A percentile compares a stretch with the other conserved stretches of the same genome.
These are phyloP conservation scores for Ustilago hordei DNA, from an alignment of 1,284 basidiomycete genomes.

Conservation along the genomic window DNA sequence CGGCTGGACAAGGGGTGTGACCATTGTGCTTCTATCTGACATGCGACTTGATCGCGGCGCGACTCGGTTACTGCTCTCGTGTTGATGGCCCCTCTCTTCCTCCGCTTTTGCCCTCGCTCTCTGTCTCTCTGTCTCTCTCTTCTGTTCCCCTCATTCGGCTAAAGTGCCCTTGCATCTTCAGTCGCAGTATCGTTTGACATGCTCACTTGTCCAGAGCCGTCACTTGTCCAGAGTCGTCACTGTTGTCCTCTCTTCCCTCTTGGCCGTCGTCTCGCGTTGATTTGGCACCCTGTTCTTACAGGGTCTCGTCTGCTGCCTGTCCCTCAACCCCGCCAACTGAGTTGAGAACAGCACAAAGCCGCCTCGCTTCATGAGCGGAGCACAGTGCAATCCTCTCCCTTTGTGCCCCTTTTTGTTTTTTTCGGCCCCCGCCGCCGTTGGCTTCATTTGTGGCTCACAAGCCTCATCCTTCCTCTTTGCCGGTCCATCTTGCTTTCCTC, in stretches of 20 bases:
- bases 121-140: neutral
- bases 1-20: neutral
- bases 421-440: neutral
- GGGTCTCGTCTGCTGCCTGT: neutral
- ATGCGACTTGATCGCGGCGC: neutral
- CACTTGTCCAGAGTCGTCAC: slow-evolving; percentile 7
- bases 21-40: neutral
- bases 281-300: neutral
- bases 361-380: slow-evolving; percentile 12
- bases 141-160: slow-evolving; percentile 24
- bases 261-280: neutral
- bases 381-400: slow-evolving; percentile 3
- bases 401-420: neutral
- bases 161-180: slow-evolving; percentile 33
- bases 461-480: neutral
- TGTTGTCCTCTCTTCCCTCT: neutral
- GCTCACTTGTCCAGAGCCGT: slow-evolving; percentile 2
- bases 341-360: neutral
- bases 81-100: slow-evolving; percentile 6
- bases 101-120: neutral
- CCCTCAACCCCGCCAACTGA: neutral
- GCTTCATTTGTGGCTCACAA: neutral
- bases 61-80: slow-evolving; percentile 13
- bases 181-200: slow-evolving; percentile 31
- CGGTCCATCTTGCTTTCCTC: neutral